A percentile compares a stretch with the other conserved stretches of the same genome.
Conservation (phyloP, 371 early-diverging fungal genomes). For the Haplosporangium sp. region DNA sequence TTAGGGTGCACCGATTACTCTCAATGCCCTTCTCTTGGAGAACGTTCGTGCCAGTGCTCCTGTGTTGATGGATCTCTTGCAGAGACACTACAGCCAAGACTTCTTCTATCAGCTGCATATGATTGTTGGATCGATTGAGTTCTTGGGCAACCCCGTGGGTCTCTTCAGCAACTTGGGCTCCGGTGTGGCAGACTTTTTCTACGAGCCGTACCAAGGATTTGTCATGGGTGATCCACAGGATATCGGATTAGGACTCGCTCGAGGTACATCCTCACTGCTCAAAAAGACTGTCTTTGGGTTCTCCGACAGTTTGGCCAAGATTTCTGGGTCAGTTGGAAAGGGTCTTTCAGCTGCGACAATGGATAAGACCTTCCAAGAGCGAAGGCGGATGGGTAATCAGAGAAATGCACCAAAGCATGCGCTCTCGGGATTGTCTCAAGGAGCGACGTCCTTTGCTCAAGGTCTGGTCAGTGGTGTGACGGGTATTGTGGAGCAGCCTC, state of each 20-base stretch:
- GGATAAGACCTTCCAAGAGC: conserved; percentile 92
- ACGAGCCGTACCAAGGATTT: conserved; percentile 97
- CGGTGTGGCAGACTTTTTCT: conserved; percentile 96
- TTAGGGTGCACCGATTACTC: conserved; percentile 87
- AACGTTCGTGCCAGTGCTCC: conserved; percentile 86
- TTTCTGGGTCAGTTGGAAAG: conserved; percentile 96
- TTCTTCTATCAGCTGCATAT: conserved; percentile 92
- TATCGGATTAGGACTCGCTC: conserved; percentile 93
- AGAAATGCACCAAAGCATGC: conserved; percentile 95
- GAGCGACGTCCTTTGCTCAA: conserved; percentile 87
- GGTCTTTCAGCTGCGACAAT: conserved; percentile 95
- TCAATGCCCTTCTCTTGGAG: conserved; percentile 93
- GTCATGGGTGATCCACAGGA: conserved; percentile 97
- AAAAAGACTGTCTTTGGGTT: conserved; percentile 98
- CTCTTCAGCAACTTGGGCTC: conserved; percentile 94
- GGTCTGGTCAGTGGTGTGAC: conserved; percentile 91
- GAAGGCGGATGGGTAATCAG: conserved; percentile 80
- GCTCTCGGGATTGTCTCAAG: conserved; percentile 89
- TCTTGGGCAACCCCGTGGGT: conserved; percentile 98
- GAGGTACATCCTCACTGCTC: conserved; percentile 91
- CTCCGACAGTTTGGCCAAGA: conserved; percentile 93
- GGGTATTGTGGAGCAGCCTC: conserved; percentile 91
- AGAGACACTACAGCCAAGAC: conserved; percentile 90
- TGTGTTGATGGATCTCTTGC: conserved; percentile 82
- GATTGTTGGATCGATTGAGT: conserved; percentile 96